Evolutionary conservation across 2,329 filamentous ascomycete genomes (phyloP).

Genomic region (Fusarium sp.): DNA sequence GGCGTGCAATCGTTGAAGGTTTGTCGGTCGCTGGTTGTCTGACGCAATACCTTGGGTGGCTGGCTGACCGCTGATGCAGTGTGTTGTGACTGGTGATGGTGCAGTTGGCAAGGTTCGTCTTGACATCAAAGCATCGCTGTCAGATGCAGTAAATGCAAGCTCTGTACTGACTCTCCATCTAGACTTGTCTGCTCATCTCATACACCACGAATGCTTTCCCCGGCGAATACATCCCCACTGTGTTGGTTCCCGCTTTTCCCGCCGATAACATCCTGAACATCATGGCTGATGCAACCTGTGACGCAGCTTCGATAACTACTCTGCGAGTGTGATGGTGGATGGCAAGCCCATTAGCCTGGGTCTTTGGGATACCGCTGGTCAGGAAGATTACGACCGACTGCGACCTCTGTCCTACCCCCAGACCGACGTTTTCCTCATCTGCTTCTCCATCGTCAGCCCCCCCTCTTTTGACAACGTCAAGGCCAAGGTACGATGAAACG

Average conservation of each 20-base stretch:
- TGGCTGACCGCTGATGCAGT: slow-evolving; percentile 63
- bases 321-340: slow-evolving; percentile 98
- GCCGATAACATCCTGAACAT: not conserved
- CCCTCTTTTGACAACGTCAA: slow-evolving; percentile 99
- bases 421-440: slow-evolving; percentile 98
- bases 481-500: slow-evolving; percentile 75
- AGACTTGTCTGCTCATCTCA: slow-evolving; percentile 99
- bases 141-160: slow-evolving; percentile 1
- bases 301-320: slow-evolving; percentile 95
- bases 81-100: slow-evolving; percentile 98
- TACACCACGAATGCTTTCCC: slow-evolving; percentile 99
- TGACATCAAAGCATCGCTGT: slow-evolving; percentile 4
- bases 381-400: slow-evolving; percentile 97
- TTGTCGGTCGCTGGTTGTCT: slow-evolving; percentile 46
- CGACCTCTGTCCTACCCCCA: slow-evolving; percentile 96
- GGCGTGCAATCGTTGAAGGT: slow-evolving; percentile 94
- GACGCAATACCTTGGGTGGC: slow-evolving; percentile 38
- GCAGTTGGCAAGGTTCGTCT: slow-evolving; percentile 88
- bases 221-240: slow-evolving; percentile 99
- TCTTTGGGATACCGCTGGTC: slow-evolving; percentile 97
- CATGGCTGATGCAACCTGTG: slow-evolving; percentile 21
- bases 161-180: slow-evolving; percentile 43
- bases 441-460: slow-evolving; percentile 97
- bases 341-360: slow-evolving; percentile 96
- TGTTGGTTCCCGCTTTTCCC: slow-evolving; percentile 65